phyloP scores from a whole-genome alignment of 2,329 filamentous ascomycete genomes.

The Sclerotinia subarctica region DNA sequence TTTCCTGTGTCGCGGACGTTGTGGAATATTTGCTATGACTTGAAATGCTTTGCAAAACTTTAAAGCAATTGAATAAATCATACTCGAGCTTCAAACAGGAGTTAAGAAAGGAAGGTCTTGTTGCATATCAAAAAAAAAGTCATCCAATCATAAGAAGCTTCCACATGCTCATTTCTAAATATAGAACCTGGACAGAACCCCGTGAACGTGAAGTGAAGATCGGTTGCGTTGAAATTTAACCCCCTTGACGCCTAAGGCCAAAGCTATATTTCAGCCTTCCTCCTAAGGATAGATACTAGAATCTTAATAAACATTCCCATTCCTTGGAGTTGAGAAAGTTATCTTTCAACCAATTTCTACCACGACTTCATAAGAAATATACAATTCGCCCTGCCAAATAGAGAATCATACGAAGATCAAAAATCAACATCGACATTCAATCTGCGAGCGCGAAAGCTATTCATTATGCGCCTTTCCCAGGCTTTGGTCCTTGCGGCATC shows the following conservation, averaged over 20 bases:
- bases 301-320: not conserved
- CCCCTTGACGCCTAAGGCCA: slow-evolving; percentile 8
- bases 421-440: not conserved
- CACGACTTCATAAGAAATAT: not conserved
- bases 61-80: no score
- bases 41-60: no score
- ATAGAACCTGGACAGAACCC: not conserved
- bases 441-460: slow-evolving; percentile 4
- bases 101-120: not conserved
- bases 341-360: not conserved
- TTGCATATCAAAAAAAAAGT: not conserved
- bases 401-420: not conserved
- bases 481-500: slow-evolving; percentile 28
- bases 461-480: slow-evolving; percentile 30
- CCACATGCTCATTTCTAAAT: slow-evolving; percentile 6
- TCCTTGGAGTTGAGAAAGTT: not conserved
- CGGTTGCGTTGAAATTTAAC: not conserved
- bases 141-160: not conserved
- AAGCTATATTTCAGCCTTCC: not conserved
- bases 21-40: no score
- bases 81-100: no score
- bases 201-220: not conserved
- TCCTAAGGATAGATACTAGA: not conserved
- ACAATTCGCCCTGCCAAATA: not conserved
- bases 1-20: no score